Base-by-base conservation (phyloP, 2,329 filamentous ascomycete genomes). In the Neonectria punicea region DNA sequence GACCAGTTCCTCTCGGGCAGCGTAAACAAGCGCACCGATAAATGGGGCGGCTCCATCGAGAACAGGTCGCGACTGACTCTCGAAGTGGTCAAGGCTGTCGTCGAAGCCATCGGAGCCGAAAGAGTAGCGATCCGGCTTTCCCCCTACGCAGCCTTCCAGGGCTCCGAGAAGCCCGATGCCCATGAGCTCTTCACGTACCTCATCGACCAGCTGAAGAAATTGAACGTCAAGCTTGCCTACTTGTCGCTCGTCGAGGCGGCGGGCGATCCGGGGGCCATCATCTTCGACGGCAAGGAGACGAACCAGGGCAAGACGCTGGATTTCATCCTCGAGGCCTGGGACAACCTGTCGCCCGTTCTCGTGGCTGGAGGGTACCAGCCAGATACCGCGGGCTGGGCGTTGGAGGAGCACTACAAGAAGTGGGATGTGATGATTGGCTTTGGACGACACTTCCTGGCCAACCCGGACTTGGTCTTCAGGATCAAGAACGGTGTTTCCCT, bases 1-100 rank as follows among this genome's bases (percentile, higher is more conserved):
- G 70, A 88, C 56, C 86, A 89, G 49, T 90, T 90, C 74, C 79
- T 86, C 2, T 85, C 80, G 0, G 72, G 75, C 49, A 65, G 65
- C 0, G 61, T 75, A 7, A 77, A 77, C 44, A 75, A 78, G 55
- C 78, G 85, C 25, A 86, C 82, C 1, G 85, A 87, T 71, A 69
- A 78, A 55, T 87, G 85, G 65, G 85, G 85, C 18, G 85, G 85
- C 3, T 79, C 76, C 13, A 78, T 86, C 58, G 80, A 84, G 66
- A 86, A 86, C 67, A 76, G 84, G 5, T 79, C 80, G 25, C 77
- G 84, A 4, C 70, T 86, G 9, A 77, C 82, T 14, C 69, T 84
- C 10, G 84, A 86, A 63, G 77, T 86, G 4, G 78, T 82, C 11
- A 75, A 81, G 62, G 74, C 76, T 14, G 70, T 81, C 2, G 71